A percentile compares a stretch with the other conserved stretches of the same genome.
Evolutionary conservation across 768 basidiomycete genomes (phyloP).

Genomic region (Gautieria morchelliformis): DNA sequence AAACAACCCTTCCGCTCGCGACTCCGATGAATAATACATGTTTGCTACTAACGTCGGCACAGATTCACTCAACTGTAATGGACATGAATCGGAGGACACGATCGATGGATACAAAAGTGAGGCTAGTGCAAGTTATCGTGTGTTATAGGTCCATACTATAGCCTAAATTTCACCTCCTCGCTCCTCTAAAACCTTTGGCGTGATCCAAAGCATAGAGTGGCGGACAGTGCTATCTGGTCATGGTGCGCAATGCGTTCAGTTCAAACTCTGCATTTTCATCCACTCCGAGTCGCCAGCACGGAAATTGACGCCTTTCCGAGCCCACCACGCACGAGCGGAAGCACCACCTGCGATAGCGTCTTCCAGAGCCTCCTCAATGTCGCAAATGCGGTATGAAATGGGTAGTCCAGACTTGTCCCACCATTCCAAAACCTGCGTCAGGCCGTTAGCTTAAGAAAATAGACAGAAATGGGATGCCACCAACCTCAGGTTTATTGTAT

Average conservation of each 20-base stretch:
- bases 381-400: slow-evolving; percentile 83
- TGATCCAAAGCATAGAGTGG: not conserved
- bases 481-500: slow-evolving; percentile 68
- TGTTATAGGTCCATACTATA: too few relatives aligned
- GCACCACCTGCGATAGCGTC: slow-evolving; percentile 79
- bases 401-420: slow-evolving; percentile 74
- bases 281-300: slow-evolving; percentile 79
- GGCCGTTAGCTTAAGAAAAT: too few relatives aligned
- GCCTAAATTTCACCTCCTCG: too few relatives aligned
- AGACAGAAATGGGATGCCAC: not conserved
- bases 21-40: not conserved
- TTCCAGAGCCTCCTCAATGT: slow-evolving; percentile 85
- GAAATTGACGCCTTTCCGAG: slow-evolving; percentile 70
- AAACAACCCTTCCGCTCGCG: not conserved
- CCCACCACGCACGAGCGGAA: slow-evolving; percentile 74
- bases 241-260: slow-evolving; percentile 24
- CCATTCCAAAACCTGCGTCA: slow-evolving; percentile 49
- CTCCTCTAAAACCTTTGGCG: not conserved
- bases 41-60: too few relatives aligned
- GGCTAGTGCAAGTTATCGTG: too few relatives aligned
- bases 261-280: slow-evolving; percentile 74
- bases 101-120: too few relatives aligned
- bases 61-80: too few relatives aligned
- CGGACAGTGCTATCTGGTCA: not conserved
- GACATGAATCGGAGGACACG: too few relatives aligned